phyloP scores from a whole-genome alignment of 176 grass and related monocot genomes.

The Carex myosuroides region DNA sequence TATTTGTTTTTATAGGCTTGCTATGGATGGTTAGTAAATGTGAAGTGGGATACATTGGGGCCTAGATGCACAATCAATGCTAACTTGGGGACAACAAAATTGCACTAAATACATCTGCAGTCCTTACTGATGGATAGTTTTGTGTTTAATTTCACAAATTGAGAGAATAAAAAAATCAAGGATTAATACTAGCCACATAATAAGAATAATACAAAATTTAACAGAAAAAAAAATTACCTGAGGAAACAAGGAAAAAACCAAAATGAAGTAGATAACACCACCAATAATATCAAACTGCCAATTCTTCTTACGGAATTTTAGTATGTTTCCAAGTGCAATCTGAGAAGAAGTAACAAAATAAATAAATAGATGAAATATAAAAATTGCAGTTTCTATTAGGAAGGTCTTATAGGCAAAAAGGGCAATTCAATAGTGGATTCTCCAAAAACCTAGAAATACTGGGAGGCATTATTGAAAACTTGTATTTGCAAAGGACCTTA shows the following conservation, averaged over 20 bases:
- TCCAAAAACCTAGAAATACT: conserved; percentile 13
- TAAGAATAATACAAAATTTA: background rate
- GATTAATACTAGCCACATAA: background rate
- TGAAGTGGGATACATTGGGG: background rate
- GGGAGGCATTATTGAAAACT: background rate
- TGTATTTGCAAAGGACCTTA: conserved; percentile 11
- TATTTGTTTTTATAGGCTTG: background rate
- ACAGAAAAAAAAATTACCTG: conserved; percentile 44
- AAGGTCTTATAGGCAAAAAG: background rate
- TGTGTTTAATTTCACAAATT: background rate
- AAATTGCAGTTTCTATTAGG: background rate
- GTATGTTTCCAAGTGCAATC: conserved; percentile 88
- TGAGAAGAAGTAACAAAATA: conserved; percentile 26
- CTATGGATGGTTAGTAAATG: background rate
- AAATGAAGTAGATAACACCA: conserved; percentile 95
- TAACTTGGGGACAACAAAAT: background rate
- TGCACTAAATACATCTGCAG: background rate
- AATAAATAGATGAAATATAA: conserved; percentile 2
- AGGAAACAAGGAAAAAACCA: conserved; percentile 90
- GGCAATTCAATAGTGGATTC: conserved; percentile 15
- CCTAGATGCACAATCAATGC: background rate
- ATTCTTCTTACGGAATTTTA: conserved; percentile 96
- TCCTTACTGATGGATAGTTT: background rate
- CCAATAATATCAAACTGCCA: conserved; percentile 98
- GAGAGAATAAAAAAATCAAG: background rate